Conservation (phyloP, 1,284 basidiomycete species). For the Ustilago shanxiensis region DNA sequence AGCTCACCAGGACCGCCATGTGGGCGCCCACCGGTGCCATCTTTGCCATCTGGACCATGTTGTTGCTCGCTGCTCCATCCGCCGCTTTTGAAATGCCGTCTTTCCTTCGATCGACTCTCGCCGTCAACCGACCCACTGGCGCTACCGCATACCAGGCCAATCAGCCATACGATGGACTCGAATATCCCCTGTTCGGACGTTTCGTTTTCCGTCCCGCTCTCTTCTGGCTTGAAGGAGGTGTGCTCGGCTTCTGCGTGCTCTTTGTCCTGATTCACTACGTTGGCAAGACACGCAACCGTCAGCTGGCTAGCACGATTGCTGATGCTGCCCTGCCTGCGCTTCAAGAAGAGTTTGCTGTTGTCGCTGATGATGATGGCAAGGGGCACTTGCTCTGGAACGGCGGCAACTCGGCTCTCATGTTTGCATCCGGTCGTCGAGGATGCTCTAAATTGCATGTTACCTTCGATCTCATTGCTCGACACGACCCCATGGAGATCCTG, state of each 20-base stretch:
- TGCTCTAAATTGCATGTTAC: slow-evolving; percentile 59
- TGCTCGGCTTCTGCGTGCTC: slow-evolving; percentile 47
- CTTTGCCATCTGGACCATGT: slow-evolving; percentile 46
- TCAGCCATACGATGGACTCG: slow-evolving; percentile 47
- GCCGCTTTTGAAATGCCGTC: slow-evolving; percentile 44
- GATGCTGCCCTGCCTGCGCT: slow-evolving; percentile 44
- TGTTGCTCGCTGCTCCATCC: slow-evolving; percentile 42
- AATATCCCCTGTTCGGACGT: slow-evolving; percentile 30
- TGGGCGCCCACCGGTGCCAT: slow-evolving; percentile 30
- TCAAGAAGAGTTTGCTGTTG: slow-evolving; percentile 56
- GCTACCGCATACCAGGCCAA: slow-evolving; percentile 48
- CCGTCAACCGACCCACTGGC: slow-evolving; percentile 24
- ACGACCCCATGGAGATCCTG: slow-evolving; percentile 59
- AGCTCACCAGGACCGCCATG: slow-evolving; percentile 4
- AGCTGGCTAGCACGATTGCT: slow-evolving; percentile 47
- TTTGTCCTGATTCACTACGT: slow-evolving; percentile 58
- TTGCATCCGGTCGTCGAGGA: slow-evolving; percentile 64
- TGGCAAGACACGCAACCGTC: slow-evolving; percentile 55
- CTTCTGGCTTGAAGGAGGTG: slow-evolving; percentile 55
- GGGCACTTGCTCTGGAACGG: slow-evolving; percentile 65
- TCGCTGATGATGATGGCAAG: slow-evolving; percentile 52
- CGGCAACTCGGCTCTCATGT: slow-evolving; percentile 61
- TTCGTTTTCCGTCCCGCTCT: slow-evolving; percentile 54
- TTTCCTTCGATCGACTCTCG: slow-evolving; percentile 21
- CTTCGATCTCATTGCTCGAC: slow-evolving; percentile 56